phyloP scores from a whole-genome alignment of 2,329 filamentous ascomycete species.

The Curvularia sp. region DNA sequence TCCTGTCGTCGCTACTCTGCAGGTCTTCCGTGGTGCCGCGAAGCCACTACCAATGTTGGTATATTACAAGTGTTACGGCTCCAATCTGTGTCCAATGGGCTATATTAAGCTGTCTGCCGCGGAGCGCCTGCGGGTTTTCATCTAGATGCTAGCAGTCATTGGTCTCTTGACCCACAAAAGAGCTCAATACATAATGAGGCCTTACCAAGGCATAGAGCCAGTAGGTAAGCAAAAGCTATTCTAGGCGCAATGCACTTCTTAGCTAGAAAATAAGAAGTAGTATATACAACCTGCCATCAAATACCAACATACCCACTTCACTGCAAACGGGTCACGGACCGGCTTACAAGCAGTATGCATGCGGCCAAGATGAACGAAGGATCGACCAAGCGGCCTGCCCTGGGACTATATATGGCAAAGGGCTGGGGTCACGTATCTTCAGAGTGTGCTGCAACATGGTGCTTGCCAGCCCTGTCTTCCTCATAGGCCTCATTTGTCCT shows the following conservation, averaged over 20 bases:
- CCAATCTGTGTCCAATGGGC: conserved; percentile 4
- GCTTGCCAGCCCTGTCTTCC: conserved; percentile 3
- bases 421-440: background rate
- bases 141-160: conserved; percentile 35
- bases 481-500: conserved; percentile 15
- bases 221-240: background rate
- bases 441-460: conserved; percentile 22
- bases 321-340: background rate
- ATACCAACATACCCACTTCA: background rate
- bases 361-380: background rate
- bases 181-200: conserved; percentile 17
- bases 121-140: conserved; percentile 30
- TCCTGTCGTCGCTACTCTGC: background rate
- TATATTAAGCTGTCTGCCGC: background rate
- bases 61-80: conserved; percentile 7
- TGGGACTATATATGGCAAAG: background rate
- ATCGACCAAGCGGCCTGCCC: background rate
- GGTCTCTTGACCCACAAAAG: conserved; percentile 12
- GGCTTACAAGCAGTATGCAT: background rate
- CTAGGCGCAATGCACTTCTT: background rate
- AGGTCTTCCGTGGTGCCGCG: conserved; percentile 1
- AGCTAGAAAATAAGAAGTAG: background rate
- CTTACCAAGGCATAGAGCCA: background rate
- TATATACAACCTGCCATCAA: background rate
- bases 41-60: conserved; percentile 6